Percentiles rank a stretch among this genome's conserved stretches.
phyloP scores from a whole-genome alignment of 257 asterid species.

The Coffea eugenioides region DNA sequence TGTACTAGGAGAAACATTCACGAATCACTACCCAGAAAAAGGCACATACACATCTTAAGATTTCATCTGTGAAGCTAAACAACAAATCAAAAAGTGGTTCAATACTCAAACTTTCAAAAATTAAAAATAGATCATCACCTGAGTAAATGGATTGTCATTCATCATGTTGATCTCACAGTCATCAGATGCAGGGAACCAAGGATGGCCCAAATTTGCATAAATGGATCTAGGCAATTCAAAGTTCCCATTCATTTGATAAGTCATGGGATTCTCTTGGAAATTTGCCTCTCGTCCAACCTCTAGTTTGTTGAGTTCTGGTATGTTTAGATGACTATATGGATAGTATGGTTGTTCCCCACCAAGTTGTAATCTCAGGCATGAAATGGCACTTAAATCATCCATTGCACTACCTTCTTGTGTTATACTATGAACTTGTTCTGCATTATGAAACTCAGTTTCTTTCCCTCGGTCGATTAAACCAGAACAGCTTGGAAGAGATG shows the following conservation, averaged over 20 bases:
- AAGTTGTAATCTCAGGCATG: conserved; percentile 50
- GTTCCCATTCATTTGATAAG: conserved; percentile 50
- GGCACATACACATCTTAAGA: background rate
- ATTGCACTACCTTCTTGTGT: conserved; percentile 50
- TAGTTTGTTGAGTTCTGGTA: conserved; percentile 39
- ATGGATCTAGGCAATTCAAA: conserved; percentile 56
- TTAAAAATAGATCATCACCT: conserved; percentile 35
- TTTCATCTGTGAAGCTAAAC: background rate
- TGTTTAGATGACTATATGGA: conserved; percentile 40
- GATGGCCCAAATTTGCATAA: conserved; percentile 36
- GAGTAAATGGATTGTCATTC: conserved; percentile 48
- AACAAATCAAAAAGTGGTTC: background rate
- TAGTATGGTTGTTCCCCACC: conserved; percentile 44
- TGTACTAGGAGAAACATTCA: background rate
- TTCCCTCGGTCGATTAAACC: conserved; percentile 41
- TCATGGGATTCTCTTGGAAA: conserved; percentile 44
- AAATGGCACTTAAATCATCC: conserved; percentile 53
- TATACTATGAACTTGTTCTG: conserved; percentile 38
- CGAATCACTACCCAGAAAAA: background rate
- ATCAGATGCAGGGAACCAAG: conserved; percentile 44
- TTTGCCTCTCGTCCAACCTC: conserved; percentile 44
- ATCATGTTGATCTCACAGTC: conserved; percentile 46
- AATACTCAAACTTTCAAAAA: background rate
- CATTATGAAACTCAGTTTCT: conserved; percentile 38
- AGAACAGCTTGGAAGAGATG: conserved; percentile 51